Evolutionary conservation across 1,284 basidiomycete genomes (phyloP).

Genomic region (Cutaneotrichosporon sp.): DNA sequence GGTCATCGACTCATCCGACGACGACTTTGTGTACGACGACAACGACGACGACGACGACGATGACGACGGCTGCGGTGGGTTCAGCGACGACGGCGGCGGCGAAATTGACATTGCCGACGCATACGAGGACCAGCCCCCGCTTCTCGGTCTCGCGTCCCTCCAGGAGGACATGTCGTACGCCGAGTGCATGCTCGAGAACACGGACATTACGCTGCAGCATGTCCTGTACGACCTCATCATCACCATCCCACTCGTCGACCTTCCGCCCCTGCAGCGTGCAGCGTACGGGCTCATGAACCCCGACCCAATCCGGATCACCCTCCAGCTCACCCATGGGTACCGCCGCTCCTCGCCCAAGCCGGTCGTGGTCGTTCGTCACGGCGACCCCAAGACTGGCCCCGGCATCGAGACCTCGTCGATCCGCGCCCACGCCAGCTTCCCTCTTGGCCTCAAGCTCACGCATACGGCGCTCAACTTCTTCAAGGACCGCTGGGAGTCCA

Average conservation of each 20-base stretch:
- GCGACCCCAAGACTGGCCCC: not conserved
- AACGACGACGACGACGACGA: not conserved
- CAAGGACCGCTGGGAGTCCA: not conserved
- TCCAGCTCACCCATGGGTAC: conserved; percentile 1
- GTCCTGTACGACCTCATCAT: conserved; percentile 5
- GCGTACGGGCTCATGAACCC: conserved; percentile 10
- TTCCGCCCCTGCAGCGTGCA: conserved; percentile 5
- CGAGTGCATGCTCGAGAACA: not conserved
- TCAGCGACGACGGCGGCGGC: not conserved
- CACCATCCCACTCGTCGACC: conserved; percentile 12
- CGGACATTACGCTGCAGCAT: not conserved
- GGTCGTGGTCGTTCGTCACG: conserved; percentile 4
- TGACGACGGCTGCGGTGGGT: not conserved
- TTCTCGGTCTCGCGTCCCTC: conserved; percentile 8
- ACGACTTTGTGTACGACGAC: not conserved
- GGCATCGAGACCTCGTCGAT: conserved; percentile 5
- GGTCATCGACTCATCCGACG: not conserved
- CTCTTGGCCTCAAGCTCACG: conserved; percentile 9
- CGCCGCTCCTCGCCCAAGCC: conserved; percentile 11
- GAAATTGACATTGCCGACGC: not conserved
- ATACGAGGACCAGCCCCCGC: not conserved
- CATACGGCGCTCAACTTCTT: conserved; percentile 4
- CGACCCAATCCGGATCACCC: not conserved
- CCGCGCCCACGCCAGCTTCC: conserved; percentile 6
- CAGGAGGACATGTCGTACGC: conserved; percentile 13